These are phyloP conservation scores for Beauveria scarabaeidicola DNA, from an alignment of 2,329 filamentous ascomycete species.

Conservation along the genomic window DNA sequence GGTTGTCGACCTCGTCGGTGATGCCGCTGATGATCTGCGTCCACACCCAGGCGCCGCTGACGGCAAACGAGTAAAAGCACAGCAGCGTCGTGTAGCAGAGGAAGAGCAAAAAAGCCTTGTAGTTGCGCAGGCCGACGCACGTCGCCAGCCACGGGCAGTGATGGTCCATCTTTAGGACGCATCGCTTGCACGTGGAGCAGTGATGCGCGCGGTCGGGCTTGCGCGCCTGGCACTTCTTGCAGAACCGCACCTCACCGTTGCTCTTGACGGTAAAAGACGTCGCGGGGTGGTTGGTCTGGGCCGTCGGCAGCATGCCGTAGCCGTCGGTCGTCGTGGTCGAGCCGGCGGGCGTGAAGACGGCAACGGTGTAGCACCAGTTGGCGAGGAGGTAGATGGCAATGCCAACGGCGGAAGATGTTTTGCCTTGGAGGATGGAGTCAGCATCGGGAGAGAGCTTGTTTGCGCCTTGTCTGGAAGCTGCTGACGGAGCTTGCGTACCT, in stretches of 20 bases:
- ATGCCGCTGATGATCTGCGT: constrained; percentile 61
- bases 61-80: constrained; percentile 71
- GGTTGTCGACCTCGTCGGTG: constrained; percentile 62
- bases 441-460: background rate
- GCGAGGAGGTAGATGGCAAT: constrained; percentile 67
- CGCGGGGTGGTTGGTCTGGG: constrained; percentile 42
- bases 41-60: constrained; percentile 76
- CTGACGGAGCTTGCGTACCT: constrained; percentile 35
- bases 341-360: constrained; percentile 88
- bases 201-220: constrained; percentile 97
- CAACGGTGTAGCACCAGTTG: constrained; percentile 83
- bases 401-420: constrained; percentile 51
- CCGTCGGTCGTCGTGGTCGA: constrained; percentile 55
- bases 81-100: constrained; percentile 83
- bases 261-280: constrained; percentile 88
- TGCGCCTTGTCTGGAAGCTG: background rate
- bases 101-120: constrained; percentile 92
- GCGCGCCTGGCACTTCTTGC: constrained; percentile 91
- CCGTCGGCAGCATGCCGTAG: constrained; percentile 68
- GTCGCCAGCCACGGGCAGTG: constrained; percentile 98
- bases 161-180: constrained; percentile 98
- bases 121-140: constrained; percentile 88
- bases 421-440: constrained; percentile 31
- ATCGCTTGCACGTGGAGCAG: constrained; percentile 88
- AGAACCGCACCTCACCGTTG: constrained; percentile 78